phyloP scores from a whole-genome alignment of 2,329 filamentous ascomycete species.

The Harringtonia lauricola region DNA sequence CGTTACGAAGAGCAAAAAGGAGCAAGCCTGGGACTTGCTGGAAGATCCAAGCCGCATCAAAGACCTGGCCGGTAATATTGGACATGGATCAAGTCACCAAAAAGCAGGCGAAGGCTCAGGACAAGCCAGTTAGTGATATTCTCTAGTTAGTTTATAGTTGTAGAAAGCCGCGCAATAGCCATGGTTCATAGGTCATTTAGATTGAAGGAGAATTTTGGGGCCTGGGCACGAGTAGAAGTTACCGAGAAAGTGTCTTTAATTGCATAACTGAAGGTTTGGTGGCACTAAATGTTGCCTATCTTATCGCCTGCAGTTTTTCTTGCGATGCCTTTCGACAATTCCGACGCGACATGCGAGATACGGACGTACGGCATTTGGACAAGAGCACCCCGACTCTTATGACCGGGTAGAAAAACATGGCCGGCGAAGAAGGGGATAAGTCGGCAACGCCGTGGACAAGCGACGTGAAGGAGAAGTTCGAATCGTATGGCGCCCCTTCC shows the following conservation, averaged over 20 bases:
- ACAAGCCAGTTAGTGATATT: neutral
- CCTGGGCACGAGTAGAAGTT: no score
- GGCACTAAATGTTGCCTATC: no score
- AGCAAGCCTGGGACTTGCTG: slow-evolving; percentile 37
- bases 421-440: neutral
- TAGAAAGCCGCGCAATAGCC: no score
- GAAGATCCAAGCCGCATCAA: slow-evolving; percentile 38
- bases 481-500: slow-evolving; percentile 34
- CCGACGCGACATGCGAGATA: no score
- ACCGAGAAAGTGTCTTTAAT: no score
- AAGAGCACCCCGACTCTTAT: no score
- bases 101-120: neutral
- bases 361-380: neutral
- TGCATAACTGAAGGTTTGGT: no score
- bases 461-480: slow-evolving; percentile 52
- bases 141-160: no score
- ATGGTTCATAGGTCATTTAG: no score
- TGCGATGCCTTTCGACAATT: no score
- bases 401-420: neutral
- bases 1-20: slow-evolving; percentile 33
- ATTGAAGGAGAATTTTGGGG: no score
- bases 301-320: no score
- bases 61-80: slow-evolving; percentile 9
- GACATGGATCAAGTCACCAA: neutral
- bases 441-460: slow-evolving; percentile 37